Evolutionary conservation across 805 yeast genomes (phyloP).

Genomic region (Candida vaughaniae): DNA sequence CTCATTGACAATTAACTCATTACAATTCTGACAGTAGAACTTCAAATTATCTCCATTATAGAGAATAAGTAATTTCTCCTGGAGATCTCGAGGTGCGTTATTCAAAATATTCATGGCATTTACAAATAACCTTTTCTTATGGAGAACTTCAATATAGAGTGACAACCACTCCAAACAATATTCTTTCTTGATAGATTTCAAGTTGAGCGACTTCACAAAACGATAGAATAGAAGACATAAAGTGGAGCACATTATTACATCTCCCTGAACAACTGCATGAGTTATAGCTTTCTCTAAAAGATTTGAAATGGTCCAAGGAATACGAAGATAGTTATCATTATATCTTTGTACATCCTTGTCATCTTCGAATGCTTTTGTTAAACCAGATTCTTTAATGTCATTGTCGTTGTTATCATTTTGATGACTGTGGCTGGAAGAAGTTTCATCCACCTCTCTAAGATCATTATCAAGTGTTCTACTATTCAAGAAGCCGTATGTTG

Average conservation of each 20-base stretch:
- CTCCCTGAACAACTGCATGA: slow-evolving; percentile 62
- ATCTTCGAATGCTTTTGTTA: slow-evolving; percentile 14
- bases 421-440: slow-evolving; percentile 1
- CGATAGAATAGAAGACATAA: slow-evolving; percentile 52
- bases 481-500: slow-evolving; percentile 16
- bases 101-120: slow-evolving; percentile 59
- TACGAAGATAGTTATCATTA: slow-evolving; percentile 11
- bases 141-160: slow-evolving; percentile 54
- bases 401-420: neutral
- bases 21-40: slow-evolving; percentile 62
- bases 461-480: slow-evolving; percentile 10
- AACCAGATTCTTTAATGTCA: slow-evolving; percentile 9
- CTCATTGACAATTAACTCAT: slow-evolving; percentile 60
- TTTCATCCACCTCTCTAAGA: slow-evolving; percentile 13
- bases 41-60: slow-evolving; percentile 38
- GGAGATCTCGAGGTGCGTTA: slow-evolving; percentile 31
- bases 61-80: slow-evolving; percentile 26
- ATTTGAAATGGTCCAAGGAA: slow-evolving; percentile 59
- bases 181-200: slow-evolving; percentile 20
- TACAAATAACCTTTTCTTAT: slow-evolving; percentile 49
- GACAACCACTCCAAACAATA: slow-evolving; percentile 54
- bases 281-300: slow-evolving; percentile 52
- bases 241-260: slow-evolving; percentile 58
- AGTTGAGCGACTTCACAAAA: slow-evolving; percentile 16
- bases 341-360: slow-evolving; percentile 1